Percentiles rank a stretch among this genome's conserved stretches.
These are phyloP conservation scores for Nissolia schottii DNA, from an alignment of 306 rosid genomes.

Conservation along the genomic window DNA sequence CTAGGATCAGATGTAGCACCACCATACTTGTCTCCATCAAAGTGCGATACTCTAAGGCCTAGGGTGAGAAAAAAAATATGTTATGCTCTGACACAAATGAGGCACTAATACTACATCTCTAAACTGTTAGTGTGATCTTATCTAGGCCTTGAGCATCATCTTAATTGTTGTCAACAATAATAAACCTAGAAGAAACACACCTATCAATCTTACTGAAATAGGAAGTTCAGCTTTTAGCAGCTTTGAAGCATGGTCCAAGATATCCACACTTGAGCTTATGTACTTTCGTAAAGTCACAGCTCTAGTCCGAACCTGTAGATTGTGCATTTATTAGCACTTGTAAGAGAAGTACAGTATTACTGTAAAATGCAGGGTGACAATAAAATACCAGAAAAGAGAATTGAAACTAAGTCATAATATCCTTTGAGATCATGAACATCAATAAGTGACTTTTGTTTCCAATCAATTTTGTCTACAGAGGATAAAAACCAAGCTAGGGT, in stretches of 20 bases:
- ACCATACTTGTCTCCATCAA: slow-evolving; percentile 48
- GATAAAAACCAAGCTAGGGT: neutral
- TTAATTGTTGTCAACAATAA: neutral
- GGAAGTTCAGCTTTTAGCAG: slow-evolving; percentile 92
- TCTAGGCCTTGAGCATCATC: slow-evolving; percentile 11
- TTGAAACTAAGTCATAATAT: neutral
- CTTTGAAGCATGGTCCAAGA: slow-evolving; percentile 76
- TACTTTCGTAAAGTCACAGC: slow-evolving; percentile 72
- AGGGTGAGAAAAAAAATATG: slow-evolving; percentile 23
- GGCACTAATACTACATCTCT: slow-evolving; percentile 11
- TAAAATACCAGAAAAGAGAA: neutral
- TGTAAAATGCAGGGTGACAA: slow-evolving; percentile 8
- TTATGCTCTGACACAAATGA: slow-evolving; percentile 13
- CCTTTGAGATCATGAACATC: neutral
- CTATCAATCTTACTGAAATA: slow-evolving; percentile 81
- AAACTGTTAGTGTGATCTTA: neutral
- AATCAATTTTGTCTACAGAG: neutral
- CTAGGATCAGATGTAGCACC: slow-evolving; percentile 53
- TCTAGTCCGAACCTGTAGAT: slow-evolving; percentile 77
- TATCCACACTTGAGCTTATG: slow-evolving; percentile 68
- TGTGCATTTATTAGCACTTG: slow-evolving; percentile 22
- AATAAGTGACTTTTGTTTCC: neutral
- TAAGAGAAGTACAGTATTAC: neutral
- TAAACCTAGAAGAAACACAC: slow-evolving; percentile 27
- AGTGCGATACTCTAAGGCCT: slow-evolving; percentile 85